Percentiles rank a stretch among this genome's conserved stretches.
Conservation (phyloP, 1,139 yeast genomes). For the Saccharomycopsis phalli region DNA sequence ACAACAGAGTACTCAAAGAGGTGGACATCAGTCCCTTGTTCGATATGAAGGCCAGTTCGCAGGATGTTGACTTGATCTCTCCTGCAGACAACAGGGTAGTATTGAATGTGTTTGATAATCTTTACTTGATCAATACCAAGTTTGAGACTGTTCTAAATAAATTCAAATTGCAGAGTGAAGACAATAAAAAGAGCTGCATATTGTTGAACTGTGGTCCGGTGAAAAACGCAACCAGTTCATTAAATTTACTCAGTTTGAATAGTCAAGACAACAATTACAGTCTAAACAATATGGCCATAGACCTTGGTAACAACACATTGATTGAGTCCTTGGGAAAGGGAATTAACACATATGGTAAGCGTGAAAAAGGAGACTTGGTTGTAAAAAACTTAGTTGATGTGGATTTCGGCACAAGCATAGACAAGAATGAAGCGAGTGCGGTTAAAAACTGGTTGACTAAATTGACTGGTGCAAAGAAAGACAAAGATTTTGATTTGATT, state of each 20-base stretch:
- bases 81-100: constrained; percentile 16
- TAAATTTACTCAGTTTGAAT: constrained; percentile 14
- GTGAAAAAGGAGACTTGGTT: background rate
- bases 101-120: constrained; percentile 4
- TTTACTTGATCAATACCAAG: constrained; percentile 15
- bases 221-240: constrained; percentile 4
- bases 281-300: constrained; percentile 16
- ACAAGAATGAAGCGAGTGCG: constrained; percentile 1
- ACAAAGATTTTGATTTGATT: constrained; percentile 10
- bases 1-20: background rate
- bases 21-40: constrained; percentile 7
- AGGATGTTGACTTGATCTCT: constrained; percentile 3
- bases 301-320: constrained; percentile 18
- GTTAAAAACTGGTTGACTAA: constrained; percentile 5
- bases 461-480: background rate
- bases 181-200: constrained; percentile 1
- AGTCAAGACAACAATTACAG: constrained; percentile 15
- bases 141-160: constrained; percentile 13
- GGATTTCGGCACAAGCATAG: background rate
- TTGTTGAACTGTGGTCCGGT: constrained; percentile 4
- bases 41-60: background rate
- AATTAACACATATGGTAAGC: constrained; percentile 9
- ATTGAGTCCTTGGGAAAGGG: constrained; percentile 18
- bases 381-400: background rate
- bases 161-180: constrained; percentile 4